A percentile compares a stretch with the other conserved stretches of the same genome.
Evolutionary conservation across 192 early-diverging fungal species (phyloP).

Genomic region (Coemansia sp.): DNA sequence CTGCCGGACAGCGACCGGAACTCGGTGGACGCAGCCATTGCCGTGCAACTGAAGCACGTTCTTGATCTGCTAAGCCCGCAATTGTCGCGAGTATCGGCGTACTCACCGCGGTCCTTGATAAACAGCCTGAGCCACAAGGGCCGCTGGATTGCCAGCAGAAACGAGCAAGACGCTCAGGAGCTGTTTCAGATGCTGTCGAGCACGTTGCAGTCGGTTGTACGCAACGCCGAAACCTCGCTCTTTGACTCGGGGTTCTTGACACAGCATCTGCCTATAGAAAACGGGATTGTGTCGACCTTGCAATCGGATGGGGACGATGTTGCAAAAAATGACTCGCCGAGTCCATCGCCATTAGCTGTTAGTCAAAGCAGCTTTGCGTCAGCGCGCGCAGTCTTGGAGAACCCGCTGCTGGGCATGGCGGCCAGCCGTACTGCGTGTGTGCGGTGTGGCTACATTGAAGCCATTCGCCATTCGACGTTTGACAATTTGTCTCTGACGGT

Average conservation of each 20-base stretch:
- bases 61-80: conserved; percentile 41
- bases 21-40: conserved; percentile 32
- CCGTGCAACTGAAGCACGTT: conserved; percentile 23
- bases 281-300: conserved; percentile 24
- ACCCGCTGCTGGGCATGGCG: conserved; percentile 57
- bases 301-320: neutral
- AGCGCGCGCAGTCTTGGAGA: conserved; percentile 9
- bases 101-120: conserved; percentile 49
- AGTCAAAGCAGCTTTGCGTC: neutral
- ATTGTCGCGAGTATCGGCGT: conserved; percentile 26
- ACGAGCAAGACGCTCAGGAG: conserved; percentile 66
- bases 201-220: conserved; percentile 31
- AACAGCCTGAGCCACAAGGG: conserved; percentile 54
- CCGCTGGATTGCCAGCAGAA: conserved; percentile 55
- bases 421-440: conserved; percentile 70
- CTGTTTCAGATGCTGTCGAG: conserved; percentile 60
- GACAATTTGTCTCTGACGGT: conserved; percentile 68
- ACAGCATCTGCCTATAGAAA: conserved; percentile 22
- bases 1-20: neutral
- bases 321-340: neutral
- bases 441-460: conserved; percentile 71
- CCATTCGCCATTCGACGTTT: conserved; percentile 70
- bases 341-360: neutral
- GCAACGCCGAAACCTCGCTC: conserved; percentile 31
- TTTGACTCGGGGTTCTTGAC: conserved; percentile 36